phyloP scores from a whole-genome alignment of 2,329 filamentous ascomycete genomes.

The Claviceps humidiphila region DNA sequence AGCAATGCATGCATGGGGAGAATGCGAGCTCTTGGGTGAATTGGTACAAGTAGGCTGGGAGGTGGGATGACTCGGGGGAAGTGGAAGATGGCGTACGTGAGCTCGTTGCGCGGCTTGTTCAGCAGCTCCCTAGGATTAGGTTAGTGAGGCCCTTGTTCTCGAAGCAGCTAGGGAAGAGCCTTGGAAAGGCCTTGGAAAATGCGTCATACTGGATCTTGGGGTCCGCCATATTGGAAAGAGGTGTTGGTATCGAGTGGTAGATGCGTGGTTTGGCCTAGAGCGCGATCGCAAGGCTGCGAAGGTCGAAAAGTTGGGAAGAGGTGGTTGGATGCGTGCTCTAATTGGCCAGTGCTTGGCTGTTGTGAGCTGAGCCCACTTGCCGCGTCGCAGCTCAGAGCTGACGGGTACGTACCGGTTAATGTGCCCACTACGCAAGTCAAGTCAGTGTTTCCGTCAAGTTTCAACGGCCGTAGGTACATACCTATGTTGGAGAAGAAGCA shows the following conservation, averaged over 20 bases:
- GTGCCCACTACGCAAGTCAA: no score
- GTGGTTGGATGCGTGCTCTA: conserved; percentile 8
- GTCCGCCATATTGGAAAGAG: conserved; percentile 40
- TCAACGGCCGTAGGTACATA: no score
- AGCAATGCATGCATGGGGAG: no score
- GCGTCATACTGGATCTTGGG: conserved; percentile 56
- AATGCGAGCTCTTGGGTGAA: no score
- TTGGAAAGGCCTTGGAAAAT: no score
- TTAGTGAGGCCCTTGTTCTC: conserved; percentile 14
- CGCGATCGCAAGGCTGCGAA: conserved; percentile 22
- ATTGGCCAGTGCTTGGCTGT: conserved; percentile 13
- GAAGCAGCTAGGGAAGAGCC: no score
- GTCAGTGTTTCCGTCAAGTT: no score
- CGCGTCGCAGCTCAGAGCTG: not conserved
- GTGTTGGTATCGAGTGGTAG: conserved; percentile 7
- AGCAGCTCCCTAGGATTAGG: conserved; percentile 58
- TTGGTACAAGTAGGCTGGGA: not conserved
- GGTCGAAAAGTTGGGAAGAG: conserved; percentile 21
- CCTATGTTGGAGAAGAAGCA: no score
- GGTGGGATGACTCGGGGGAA: not conserved
- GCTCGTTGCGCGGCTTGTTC: conserved; percentile 75
- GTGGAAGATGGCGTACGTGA: conserved; percentile 54
- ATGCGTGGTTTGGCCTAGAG: conserved; percentile 4
- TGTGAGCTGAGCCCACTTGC: not conserved
- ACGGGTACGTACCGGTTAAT: no score